A percentile compares a stretch with the other conserved stretches of the same genome.
Evolutionary conservation across 352 stramenopile species (phyloP).

Genomic region (Phytophthora megakarya): DNA sequence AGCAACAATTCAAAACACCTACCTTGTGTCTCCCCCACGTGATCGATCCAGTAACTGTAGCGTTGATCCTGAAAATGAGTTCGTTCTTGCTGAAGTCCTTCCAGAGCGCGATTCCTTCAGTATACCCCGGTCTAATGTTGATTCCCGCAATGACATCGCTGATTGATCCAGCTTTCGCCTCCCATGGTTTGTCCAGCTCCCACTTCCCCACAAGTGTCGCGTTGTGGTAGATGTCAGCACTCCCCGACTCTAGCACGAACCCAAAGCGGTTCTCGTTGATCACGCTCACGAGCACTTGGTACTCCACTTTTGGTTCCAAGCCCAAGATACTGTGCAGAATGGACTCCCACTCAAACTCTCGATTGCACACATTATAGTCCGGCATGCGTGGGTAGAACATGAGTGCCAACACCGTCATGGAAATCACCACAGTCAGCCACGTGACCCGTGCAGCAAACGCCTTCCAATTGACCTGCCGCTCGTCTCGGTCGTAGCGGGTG

Average conservation of each 20-base stretch:
- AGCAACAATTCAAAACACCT: conserved; percentile 15
- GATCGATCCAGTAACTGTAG: conserved; percentile 79
- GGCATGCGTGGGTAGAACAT: conserved; percentile 90
- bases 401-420: conserved; percentile 68
- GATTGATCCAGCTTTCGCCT: conserved; percentile 73
- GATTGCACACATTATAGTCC: conserved; percentile 91
- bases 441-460: conserved; percentile 58
- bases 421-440: conserved; percentile 59
- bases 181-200: conserved; percentile 67
- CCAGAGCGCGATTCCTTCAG: conserved; percentile 67
- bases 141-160: conserved; percentile 80
- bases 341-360: conserved; percentile 88
- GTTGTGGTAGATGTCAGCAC: conserved; percentile 85
- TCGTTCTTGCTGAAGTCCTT: conserved; percentile 73
- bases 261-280: conserved; percentile 91
- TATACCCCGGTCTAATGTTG: conserved; percentile 70
- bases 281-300: conserved; percentile 85
- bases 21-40: conserved; percentile 84
- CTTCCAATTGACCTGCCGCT: conserved; percentile 52
- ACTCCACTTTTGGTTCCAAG: conserved; percentile 82
- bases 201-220: conserved; percentile 70
- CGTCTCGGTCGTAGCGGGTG: conserved; percentile 48
- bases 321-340: conserved; percentile 79
- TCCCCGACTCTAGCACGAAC: conserved; percentile 77
- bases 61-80: conserved; percentile 85